phyloP scores from a whole-genome alignment of 176 grass and related monocot genomes.

The Dactylis glomerata region DNA sequence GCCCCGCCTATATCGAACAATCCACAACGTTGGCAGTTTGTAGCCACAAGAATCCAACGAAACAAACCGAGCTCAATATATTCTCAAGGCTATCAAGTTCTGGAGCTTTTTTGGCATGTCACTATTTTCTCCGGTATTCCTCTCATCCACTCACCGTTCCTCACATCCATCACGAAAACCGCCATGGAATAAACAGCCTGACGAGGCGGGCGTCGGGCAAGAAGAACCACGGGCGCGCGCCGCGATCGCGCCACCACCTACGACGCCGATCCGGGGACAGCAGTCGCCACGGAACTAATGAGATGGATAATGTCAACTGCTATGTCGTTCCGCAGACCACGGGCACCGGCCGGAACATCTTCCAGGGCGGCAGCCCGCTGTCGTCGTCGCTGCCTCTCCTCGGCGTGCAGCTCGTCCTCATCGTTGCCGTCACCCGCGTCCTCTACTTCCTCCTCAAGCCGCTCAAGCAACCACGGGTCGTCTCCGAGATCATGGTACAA shows the following conservation, averaged over 20 bases:
- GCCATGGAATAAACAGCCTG: slow-evolving; percentile 18
- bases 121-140: neutral
- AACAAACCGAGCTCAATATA: slow-evolving; percentile 29
- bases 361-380: slow-evolving; percentile 53
- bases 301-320: slow-evolving; percentile 43
- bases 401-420: slow-evolving; percentile 74
- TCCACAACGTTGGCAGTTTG: neutral
- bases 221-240: neutral
- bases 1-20: neutral
- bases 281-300: neutral
- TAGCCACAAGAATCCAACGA: slow-evolving; percentile 36
- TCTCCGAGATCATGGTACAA: slow-evolving; percentile 70
- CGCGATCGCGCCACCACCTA: neutral
- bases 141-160: neutral
- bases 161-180: slow-evolving; percentile 17
- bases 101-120: slow-evolving; percentile 43
- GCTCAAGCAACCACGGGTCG: slow-evolving; percentile 70
- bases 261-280: neutral
- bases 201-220: neutral
- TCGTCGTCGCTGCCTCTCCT: slow-evolving; percentile 60
- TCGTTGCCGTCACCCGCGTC: slow-evolving; percentile 65
- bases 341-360: slow-evolving; percentile 41
- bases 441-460: slow-evolving; percentile 67
- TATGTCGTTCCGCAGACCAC: slow-evolving; percentile 29
- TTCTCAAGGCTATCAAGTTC: slow-evolving; percentile 17